A percentile compares a stretch with the other conserved stretches of the same genome.
phyloP scores from a whole-genome alignment of 345 rosid genomes.

The Salix suchowensis region DNA sequence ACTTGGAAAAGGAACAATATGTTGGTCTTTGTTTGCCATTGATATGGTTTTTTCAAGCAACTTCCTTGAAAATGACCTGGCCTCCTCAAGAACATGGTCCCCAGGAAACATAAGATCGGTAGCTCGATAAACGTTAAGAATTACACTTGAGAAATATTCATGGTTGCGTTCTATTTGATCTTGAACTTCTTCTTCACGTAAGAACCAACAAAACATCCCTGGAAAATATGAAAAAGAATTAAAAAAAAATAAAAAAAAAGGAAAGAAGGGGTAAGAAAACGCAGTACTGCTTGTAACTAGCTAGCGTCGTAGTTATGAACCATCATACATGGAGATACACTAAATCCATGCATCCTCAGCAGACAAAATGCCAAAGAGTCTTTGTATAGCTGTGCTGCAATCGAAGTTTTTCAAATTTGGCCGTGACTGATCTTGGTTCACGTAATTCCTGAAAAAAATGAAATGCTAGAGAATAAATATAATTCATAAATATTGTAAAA shows the following conservation, averaged over 20 bases:
- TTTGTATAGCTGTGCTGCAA: slow-evolving; percentile 34
- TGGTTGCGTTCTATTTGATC: slow-evolving; percentile 26
- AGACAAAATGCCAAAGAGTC: slow-evolving; percentile 57
- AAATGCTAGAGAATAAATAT: neutral
- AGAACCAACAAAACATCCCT: slow-evolving; percentile 61
- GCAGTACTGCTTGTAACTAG: neutral
- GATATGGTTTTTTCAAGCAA: slow-evolving; percentile 30
- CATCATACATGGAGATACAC: slow-evolving; percentile 46
- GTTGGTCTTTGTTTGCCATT: neutral
- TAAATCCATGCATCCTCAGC: slow-evolving; percentile 47
- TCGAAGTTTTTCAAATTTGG: neutral
- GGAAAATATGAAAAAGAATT: neutral
- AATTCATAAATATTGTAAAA: neutral
- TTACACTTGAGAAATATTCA: slow-evolving; percentile 27
- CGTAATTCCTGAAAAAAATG: slow-evolving; percentile 30
- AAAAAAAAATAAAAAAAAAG: neutral
- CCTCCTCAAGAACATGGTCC: slow-evolving; percentile 46
- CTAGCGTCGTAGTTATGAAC: neutral
- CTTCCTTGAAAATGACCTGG: slow-evolving; percentile 42
- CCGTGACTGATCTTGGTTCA: slow-evolving; percentile 1
- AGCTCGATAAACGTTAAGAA: slow-evolving; percentile 54
- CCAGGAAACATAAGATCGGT: slow-evolving; percentile 55
- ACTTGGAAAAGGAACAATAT: neutral
- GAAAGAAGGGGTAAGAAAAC: neutral
- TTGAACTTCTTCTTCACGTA: slow-evolving; percentile 29